Percentiles rank a stretch among this genome's conserved stretches.
These are phyloP conservation scores for Bipolaris gigantea DNA, from an alignment of 2,329 filamentous ascomycete species.

Conservation along the genomic window DNA sequence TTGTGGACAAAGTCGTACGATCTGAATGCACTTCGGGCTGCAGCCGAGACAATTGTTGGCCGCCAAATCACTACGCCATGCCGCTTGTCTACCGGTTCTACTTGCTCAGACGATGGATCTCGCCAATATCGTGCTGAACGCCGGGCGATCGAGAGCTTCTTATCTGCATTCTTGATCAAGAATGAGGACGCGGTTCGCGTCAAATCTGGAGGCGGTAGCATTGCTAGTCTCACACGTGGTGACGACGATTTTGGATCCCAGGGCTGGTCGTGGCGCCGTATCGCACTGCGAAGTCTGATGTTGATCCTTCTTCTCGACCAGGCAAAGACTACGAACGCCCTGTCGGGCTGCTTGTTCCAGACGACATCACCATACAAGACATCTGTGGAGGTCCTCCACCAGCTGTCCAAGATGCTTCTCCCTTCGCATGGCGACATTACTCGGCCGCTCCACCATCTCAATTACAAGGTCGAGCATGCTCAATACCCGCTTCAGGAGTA, in stretches of 20 bases:
- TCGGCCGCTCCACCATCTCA: slow-evolving; percentile 58
- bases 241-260: slow-evolving; percentile 49
- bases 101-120: slow-evolving; percentile 39
- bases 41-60: slow-evolving; percentile 62
- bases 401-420: slow-evolving; percentile 57
- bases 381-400: slow-evolving; percentile 57
- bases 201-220: slow-evolving; percentile 43
- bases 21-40: slow-evolving; percentile 53
- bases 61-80: slow-evolving; percentile 50
- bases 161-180: slow-evolving; percentile 60
- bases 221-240: slow-evolving; percentile 43
- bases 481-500: slow-evolving; percentile 64
- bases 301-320: slow-evolving; percentile 62
- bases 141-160: slow-evolving; percentile 54
- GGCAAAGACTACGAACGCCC: slow-evolving; percentile 47
- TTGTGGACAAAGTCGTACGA: slow-evolving; percentile 64
- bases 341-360: slow-evolving; percentile 55
- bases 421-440: slow-evolving; percentile 62
- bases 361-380: slow-evolving; percentile 58
- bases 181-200: slow-evolving; percentile 58
- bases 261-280: slow-evolving; percentile 58
- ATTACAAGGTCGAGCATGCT: slow-evolving; percentile 57
- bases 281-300: slow-evolving; percentile 61
- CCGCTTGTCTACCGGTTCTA: slow-evolving; percentile 42
- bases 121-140: slow-evolving; percentile 43